Evolutionary conservation across 2,329 filamentous ascomycete genomes (phyloP).

Genomic region (Colletotrichum kahawae): DNA sequence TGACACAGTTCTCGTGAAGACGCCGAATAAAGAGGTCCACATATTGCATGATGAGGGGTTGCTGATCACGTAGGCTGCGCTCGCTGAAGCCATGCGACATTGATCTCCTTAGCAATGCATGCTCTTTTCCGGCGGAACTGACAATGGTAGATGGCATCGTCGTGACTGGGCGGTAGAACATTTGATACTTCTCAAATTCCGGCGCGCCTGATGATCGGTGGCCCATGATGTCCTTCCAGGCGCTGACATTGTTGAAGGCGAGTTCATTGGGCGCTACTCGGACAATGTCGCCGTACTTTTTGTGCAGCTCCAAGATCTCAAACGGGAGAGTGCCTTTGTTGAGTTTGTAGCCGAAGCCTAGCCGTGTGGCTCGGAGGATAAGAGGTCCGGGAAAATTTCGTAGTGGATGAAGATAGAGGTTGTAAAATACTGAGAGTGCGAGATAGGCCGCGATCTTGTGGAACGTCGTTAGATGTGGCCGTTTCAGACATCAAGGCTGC

Average conservation of each 20-base stretch:
- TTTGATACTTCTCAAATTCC: conserved; percentile 6
- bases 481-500: background rate
- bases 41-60: conserved; percentile 30
- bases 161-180: background rate
- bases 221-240: conserved; percentile 24
- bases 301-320: background rate
- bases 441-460: background rate
- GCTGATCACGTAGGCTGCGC: conserved; percentile 32
- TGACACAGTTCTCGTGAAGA: conserved; percentile 11
- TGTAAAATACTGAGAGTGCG: background rate
- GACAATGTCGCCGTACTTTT: conserved; percentile 25
- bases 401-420: background rate
- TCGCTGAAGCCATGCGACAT: conserved; percentile 34
- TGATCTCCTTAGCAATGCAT: conserved; percentile 23
- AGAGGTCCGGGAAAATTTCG: background rate
- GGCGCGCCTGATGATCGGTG: background rate
- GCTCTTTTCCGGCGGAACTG: conserved; percentile 12
- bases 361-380: background rate
- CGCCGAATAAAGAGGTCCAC: background rate
- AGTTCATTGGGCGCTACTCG: conserved; percentile 24
- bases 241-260: conserved; percentile 8
- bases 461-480: background rate
- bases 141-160: conserved; percentile 11
- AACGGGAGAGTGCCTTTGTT: background rate
- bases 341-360: background rate